Base-by-base conservation (phyloP, 2,329 filamentous ascomycete species). In the Graphilbum ipis-grandicollis region DNA sequence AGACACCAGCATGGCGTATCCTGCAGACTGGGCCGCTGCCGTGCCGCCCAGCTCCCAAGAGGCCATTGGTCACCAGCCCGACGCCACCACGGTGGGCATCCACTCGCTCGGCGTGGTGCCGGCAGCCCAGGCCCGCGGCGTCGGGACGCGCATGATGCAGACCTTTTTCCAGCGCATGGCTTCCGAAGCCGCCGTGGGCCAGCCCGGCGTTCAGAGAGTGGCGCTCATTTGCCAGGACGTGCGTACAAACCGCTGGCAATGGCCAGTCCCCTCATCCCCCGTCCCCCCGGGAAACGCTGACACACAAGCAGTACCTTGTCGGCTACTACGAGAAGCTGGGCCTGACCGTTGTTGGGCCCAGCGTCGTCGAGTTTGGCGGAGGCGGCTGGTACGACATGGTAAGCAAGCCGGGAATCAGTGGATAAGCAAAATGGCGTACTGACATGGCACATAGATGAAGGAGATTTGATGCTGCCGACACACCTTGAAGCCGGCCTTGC, bases 381-480 rank as follows among this genome's bases (percentile, higher is more conserved):
- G 81, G 83, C 23, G 76, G 73, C 15, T 93, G 85, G 84, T 66
- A 72, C 46, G 76, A 90, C 52, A 75, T 93, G 81, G 79, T 85
- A 53, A 19, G 42, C 35, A 7, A 25, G 26, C 9, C 6, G 9
- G 5, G 14, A 29, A 7, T n/a, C 9, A 5, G 6, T 29, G 28
- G 28, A 10, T 7, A 25, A n/a, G n/a, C 23, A 25, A 25, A 12
- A 25, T 12, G 23, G 12, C 23, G 12, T 25, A 25, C 23, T 25
- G 23, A 25, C 23, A n/a, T n/a, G n/a, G n/a, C n/a, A n/a, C n/a
- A n/a, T n/a, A n/a, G n/a, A n/a, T n/a, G n/a, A n/a, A n/a, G n/a
- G n/a, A n/a, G n/a, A n/a, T n/a, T n/a, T n/a, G n/a, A n/a, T n/a
- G n/a, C n/a, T n/a, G n/a, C n/a, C n/a, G n/a, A n/a, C n/a, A n/a